phyloP scores from a whole-genome alignment of 768 basidiomycete species.

The Tricholoma sp. region DNA sequence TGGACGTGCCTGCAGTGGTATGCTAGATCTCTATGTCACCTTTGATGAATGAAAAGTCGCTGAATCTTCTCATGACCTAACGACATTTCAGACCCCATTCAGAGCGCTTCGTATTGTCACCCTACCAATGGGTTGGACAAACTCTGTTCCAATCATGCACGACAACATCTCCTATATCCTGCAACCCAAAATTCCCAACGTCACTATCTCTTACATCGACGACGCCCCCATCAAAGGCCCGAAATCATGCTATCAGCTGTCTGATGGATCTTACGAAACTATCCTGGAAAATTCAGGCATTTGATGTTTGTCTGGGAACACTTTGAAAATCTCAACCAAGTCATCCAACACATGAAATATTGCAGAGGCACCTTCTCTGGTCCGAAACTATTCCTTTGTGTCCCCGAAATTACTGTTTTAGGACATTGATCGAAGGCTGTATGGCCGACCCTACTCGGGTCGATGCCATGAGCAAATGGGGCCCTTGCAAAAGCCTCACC shows the following conservation, averaged over 20 bases:
- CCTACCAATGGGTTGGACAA: slow-evolving; percentile 25
- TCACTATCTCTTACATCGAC: slow-evolving; percentile 15
- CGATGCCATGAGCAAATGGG: too few relatives aligned
- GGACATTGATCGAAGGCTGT: slow-evolving; percentile 14
- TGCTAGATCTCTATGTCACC: background rate
- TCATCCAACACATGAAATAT: slow-evolving; percentile 32
- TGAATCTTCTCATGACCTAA: background rate
- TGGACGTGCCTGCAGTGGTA: background rate
- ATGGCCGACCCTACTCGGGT: too few relatives aligned
- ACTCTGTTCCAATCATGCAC: slow-evolving; percentile 29
- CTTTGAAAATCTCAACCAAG: slow-evolving; percentile 25
- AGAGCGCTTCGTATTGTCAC: background rate
- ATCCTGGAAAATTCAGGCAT: slow-evolving; percentile 32
- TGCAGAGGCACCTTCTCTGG: slow-evolving; percentile 32
- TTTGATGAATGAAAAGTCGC: background rate
- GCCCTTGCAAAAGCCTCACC: too few relatives aligned
- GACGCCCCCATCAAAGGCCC: slow-evolving; percentile 16
- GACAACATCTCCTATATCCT: slow-evolving; percentile 11
- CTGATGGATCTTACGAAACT: slow-evolving; percentile 20
- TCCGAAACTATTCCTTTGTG: slow-evolving; percentile 24
- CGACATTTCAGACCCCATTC: background rate
- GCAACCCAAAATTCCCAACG: slow-evolving; percentile 8
- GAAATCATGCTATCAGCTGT: slow-evolving; percentile 5
- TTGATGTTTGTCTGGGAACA: slow-evolving; percentile 36
- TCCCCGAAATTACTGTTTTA: slow-evolving; percentile 25